Base-by-base conservation (phyloP, 306 rosid species). In the Castanospermum australe region DNA sequence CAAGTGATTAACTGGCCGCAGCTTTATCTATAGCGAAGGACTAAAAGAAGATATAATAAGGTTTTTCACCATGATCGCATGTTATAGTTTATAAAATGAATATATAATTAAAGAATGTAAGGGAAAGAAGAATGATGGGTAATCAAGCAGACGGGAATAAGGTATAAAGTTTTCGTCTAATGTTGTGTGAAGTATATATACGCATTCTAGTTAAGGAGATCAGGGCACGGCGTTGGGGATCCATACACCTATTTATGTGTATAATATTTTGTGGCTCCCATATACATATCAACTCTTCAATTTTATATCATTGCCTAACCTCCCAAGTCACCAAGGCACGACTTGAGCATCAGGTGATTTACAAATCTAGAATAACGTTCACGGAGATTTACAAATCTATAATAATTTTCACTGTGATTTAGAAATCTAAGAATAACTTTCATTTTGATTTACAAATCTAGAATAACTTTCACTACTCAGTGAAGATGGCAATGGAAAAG, bases 151-250 rank as follows among this genome's bases (percentile, higher is more conserved):
- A n/a, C 4, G 10, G 52, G 71, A 73, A 79, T 69, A 55, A 64
- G 77, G 74, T 30, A 72, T 77, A 79, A 83, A 68, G 71, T 68
- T 87, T 81, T 77, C 84, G 79, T 85, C 64, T 72, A 67, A 55
- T 57, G 77, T 54, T 21, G 64, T 45, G 32, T 39, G 17, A 85
- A 80, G 89, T 71, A 84, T 78, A 36, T 67, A 74, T 71, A 71
- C 87, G 84, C 82, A 79, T 48, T 41, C 65, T 42, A 22, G 51
- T 65, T 18, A 5, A 41, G 33, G 33, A 66, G 73, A 44, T 8
- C 35, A 76, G 74, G 82, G 38, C 59, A 65, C 67, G 9, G 42
- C 8, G 62, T 33, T 1, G n/a, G 17, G 75, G 67, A 41, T 12
- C 24, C 39, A 20, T 18, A 55, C 22, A 8, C 33, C 17, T 24